Evolutionary conservation across 2,329 filamentous ascomycete genomes (phyloP).

Genomic region (Ceratocystis ficicola): DNA sequence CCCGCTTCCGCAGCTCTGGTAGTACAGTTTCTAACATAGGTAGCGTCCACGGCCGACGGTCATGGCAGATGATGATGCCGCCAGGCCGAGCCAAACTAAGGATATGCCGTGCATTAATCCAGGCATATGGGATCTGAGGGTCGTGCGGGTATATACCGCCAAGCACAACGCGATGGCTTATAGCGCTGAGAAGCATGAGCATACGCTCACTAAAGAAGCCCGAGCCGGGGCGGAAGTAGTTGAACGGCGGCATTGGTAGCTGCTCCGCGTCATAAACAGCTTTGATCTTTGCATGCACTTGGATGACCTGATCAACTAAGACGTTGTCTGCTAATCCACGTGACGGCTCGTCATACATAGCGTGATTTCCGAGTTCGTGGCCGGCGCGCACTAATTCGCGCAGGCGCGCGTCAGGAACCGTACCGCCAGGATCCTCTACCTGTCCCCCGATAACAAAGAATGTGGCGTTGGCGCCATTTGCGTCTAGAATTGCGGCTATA

Average conservation of each 20-base stretch:
- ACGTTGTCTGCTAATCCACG: slow-evolving; percentile 45
- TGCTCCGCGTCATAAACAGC: slow-evolving; percentile 42
- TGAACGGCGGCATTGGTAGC: slow-evolving; percentile 37
- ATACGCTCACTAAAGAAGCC: slow-evolving; percentile 69
- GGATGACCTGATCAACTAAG: slow-evolving; percentile 50
- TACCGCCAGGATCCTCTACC: slow-evolving; percentile 39
- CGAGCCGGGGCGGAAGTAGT: slow-evolving; percentile 72
- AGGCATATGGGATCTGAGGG: slow-evolving; percentile 61
- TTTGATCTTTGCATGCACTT: slow-evolving; percentile 51
- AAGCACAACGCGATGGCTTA: slow-evolving; percentile 63
- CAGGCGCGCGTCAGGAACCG: slow-evolving; percentile 37
- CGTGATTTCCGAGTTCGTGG: slow-evolving; percentile 74
- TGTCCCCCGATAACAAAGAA: slow-evolving; percentile 84
- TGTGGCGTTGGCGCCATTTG: slow-evolving; percentile 59
- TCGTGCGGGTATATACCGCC: slow-evolving; percentile 85
- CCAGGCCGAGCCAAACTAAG: slow-evolving; percentile 68
- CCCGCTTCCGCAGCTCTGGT: slow-evolving; percentile 55
- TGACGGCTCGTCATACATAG: slow-evolving; percentile 74
- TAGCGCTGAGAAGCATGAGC: slow-evolving; percentile 43
- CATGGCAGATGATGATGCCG: slow-evolving; percentile 75
- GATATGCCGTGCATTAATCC: slow-evolving; percentile 64
- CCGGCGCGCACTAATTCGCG: slow-evolving; percentile 46
- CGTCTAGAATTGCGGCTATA: slow-evolving; percentile 56
- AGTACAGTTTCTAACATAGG: slow-evolving; percentile 65
- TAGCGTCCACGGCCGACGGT: slow-evolving; percentile 67